Percentiles rank a stretch among this genome's conserved stretches.
phyloP scores from a whole-genome alignment of 768 basidiomycete genomes.

The Lactarius akahatsu region DNA sequence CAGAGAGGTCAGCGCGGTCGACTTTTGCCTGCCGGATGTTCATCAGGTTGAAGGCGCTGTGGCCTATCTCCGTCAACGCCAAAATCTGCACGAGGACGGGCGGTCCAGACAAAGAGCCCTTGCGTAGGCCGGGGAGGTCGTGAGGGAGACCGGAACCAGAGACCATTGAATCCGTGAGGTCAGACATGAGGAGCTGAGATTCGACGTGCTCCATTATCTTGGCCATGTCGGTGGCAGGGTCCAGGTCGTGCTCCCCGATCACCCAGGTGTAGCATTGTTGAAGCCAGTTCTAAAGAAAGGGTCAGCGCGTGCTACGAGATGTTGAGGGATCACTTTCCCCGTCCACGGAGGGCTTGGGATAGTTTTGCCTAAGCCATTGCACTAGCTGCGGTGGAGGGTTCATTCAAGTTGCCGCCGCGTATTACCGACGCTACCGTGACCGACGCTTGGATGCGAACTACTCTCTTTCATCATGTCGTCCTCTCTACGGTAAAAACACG shows the following conservation, averaged over 20 bases:
- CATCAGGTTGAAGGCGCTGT: slow-evolving; percentile 78
- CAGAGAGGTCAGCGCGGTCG: slow-evolving; percentile 53
- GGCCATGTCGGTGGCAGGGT: slow-evolving; percentile 48
- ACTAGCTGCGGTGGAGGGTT: slow-evolving; percentile 38
- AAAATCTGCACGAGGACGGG: slow-evolving; percentile 75
- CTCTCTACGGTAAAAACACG: neutral
- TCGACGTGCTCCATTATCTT: slow-evolving; percentile 57
- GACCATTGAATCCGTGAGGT: slow-evolving; percentile 69
- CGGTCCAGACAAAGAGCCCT: slow-evolving; percentile 40
- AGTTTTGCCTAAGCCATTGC: slow-evolving; percentile 54
- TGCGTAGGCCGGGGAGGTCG: slow-evolving; percentile 40
- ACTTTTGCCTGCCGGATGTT: slow-evolving; percentile 65
- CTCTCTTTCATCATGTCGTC: slow-evolving; percentile 11
- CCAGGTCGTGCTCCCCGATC: slow-evolving; percentile 44
- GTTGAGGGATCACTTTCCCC: slow-evolving; percentile 43
- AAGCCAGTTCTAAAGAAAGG: slow-evolving; percentile 63
- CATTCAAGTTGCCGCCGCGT: slow-evolving; percentile 29
- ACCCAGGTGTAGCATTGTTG: slow-evolving; percentile 70
- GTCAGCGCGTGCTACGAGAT: neutral
- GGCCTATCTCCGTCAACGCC: slow-evolving; percentile 78
- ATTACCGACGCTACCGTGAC: neutral
- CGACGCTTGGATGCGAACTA: slow-evolving; percentile 1
- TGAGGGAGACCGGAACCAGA: slow-evolving; percentile 65
- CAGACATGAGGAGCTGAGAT: slow-evolving; percentile 68
- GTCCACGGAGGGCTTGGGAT: slow-evolving; percentile 64